Percentiles rank a stretch among this genome's conserved stretches.
phyloP scores from a whole-genome alignment of 164 flowering plant genomes.

The Sextonia rubra region DNA sequence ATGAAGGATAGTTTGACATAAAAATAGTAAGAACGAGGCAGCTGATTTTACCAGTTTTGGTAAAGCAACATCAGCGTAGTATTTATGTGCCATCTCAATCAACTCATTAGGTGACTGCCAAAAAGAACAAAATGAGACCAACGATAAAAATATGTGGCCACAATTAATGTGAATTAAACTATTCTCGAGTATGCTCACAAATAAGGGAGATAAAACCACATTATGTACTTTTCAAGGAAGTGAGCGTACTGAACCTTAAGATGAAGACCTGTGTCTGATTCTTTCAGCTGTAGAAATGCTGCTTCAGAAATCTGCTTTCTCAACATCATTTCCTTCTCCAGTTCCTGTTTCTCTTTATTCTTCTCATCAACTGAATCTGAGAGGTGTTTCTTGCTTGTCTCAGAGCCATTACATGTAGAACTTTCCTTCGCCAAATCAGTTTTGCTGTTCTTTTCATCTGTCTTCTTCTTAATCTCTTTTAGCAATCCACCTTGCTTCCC shows the following conservation, averaged over 20 bases:
- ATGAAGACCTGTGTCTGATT: constrained; percentile 91
- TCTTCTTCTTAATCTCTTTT: constrained; percentile 77
- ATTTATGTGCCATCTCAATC: constrained; percentile 86
- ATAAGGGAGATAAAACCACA: not conserved
- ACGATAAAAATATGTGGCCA: not conserved
- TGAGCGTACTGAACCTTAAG: constrained; percentile 51
- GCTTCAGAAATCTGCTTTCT: constrained; percentile 60
- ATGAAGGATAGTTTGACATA: not conserved
- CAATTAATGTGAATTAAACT: not conserved
- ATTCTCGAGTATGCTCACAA: not conserved
- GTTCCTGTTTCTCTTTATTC: constrained; percentile 47
- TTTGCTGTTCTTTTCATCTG: constrained; percentile 40
- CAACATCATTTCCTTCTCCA: constrained; percentile 56
- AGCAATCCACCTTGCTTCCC: constrained; percentile 91
- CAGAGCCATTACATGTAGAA: constrained; percentile 22
- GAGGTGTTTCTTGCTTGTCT: constrained; percentile 24
- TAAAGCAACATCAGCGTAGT: constrained; percentile 80
- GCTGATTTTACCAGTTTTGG: constrained; percentile 71
- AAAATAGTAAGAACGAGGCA: not conserved
- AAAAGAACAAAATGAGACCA: constrained; percentile 14
- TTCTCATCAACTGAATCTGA: constrained; percentile 32
- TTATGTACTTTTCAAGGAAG: not conserved
- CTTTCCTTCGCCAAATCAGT: constrained; percentile 46
- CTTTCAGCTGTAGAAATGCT: constrained; percentile 68
- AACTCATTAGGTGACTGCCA: constrained; percentile 79